Evolutionary conservation across 108 stramenopile species (phyloP), one percentile per base, ranked within the genome.

Genomic region (Nitzschia inconspicua): DNA sequence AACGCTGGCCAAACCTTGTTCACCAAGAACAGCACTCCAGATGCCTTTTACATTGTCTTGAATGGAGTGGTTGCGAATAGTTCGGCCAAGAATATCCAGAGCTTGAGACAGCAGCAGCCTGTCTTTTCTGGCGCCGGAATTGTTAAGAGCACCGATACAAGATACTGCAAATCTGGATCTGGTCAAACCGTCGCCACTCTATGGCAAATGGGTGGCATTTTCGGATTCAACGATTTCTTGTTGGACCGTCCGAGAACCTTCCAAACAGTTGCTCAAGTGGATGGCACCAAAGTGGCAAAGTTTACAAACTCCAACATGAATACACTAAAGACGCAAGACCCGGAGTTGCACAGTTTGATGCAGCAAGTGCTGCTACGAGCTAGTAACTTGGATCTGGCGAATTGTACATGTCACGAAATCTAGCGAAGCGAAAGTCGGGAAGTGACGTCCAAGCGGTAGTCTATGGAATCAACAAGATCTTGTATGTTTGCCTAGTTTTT

Each of bases 181-280:
- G 44, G 27, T 18, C 23, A 55, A 26, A 40, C 47, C 5, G 46
- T 65, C 10, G 37, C 55, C 1, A 64, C 58, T 4, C 30, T 73
- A 19, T 73, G 62, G 39, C 76, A 76, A 13, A 66, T 75, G 7
- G 87, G 87, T 9, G 73, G 75, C 14, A 63, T 94, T 3, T 85
- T 94, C 72, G 93, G 93, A 16, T 94, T 77, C 56, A 79, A 85
- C 23, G 93, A 94, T 54, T 91, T 84, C 47, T 64, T 88, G 42
- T 63, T 94, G 18, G 66, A 82, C 18, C 56, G 80, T 3, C 86
- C 77, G 10, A 71, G 89, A 25, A 63, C 63, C 6, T 89, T 88
- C 70, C 52, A 63, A 10, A 80, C 73, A 0, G 78, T 89, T 31
- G 83, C 82, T 20, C 70, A 81, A 18, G 57, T 59, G 26, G 82